These are phyloP conservation scores for Arbutus unedo DNA, from an alignment of 148 eudicot species.

Conservation along the genomic window DNA sequence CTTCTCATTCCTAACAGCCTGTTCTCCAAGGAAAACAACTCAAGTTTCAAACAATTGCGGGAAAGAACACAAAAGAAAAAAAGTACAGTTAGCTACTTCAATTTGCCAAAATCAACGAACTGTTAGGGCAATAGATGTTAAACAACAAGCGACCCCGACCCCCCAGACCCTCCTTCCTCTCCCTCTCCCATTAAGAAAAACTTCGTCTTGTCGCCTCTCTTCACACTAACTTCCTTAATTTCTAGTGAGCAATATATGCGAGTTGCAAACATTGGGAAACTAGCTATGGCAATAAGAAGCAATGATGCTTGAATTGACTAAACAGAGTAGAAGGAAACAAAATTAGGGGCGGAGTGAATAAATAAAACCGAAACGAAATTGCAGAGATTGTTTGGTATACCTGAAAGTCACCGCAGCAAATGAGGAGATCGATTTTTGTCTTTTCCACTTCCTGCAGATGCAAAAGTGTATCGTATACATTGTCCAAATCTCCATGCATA, in stretches of 20 bases:
- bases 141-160: background rate
- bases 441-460: constrained; percentile 72
- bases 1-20: constrained; percentile 95
- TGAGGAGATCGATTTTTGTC: constrained; percentile 81
- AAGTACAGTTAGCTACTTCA: too few species aligned
- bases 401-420: constrained; percentile 99
- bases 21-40: constrained; percentile 13
- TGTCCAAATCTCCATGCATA: constrained; percentile 97
- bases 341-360: background rate
- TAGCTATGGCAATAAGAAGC: background rate
- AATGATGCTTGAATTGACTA: background rate
- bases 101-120: background rate
- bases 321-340: background rate
- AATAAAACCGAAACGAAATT: background rate
- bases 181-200: too few species aligned
- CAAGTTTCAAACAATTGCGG: background rate
- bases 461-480: constrained; percentile 72
- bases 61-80: background rate
- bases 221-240: background rate
- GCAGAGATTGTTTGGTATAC: constrained; percentile 19
- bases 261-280: background rate
- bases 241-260: too few species aligned
- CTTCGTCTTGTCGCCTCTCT: background rate
- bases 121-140: background rate
- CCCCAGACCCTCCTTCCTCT: too few species aligned